A percentile compares a stretch with the other conserved stretches of the same genome.
Conservation (phyloP, 2,329 filamentous ascomycete genomes). For the Teratosphaeria zuluensis region DNA sequence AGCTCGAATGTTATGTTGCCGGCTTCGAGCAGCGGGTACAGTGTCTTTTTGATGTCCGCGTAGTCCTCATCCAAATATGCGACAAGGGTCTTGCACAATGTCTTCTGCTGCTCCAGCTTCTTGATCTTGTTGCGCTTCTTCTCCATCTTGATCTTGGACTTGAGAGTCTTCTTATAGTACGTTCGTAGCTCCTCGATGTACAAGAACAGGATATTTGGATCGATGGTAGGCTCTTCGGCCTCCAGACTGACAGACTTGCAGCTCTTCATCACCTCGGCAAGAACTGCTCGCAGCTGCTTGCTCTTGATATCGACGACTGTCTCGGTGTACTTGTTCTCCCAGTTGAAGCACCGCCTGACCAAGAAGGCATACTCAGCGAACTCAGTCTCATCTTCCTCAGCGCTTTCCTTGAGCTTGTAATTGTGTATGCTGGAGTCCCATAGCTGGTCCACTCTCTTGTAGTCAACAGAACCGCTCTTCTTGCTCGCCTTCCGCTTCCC, state of each 20-base stretch:
- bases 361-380: slow-evolving; percentile 78
- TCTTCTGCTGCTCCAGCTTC: slow-evolving; percentile 47
- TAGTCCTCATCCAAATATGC: slow-evolving; percentile 78
- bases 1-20: slow-evolving; percentile 83
- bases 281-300: slow-evolving; percentile 61
- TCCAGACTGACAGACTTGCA: slow-evolving; percentile 72
- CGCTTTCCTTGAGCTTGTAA: slow-evolving; percentile 59
- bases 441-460: slow-evolving; percentile 57
- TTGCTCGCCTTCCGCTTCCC: slow-evolving; percentile 16
- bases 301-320: slow-evolving; percentile 78
- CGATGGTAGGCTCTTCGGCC: slow-evolving; percentile 61
- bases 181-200: slow-evolving; percentile 69
- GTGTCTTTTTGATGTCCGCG: slow-evolving; percentile 63
- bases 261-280: slow-evolving; percentile 62
- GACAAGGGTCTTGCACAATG: slow-evolving; percentile 62
- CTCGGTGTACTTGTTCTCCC: slow-evolving; percentile 69
- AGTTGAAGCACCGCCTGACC: slow-evolving; percentile 72
- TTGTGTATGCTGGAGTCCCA: slow-evolving; percentile 51
- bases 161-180: slow-evolving; percentile 53
- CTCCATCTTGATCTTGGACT: slow-evolving; percentile 46
- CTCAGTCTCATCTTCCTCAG: slow-evolving; percentile 54
- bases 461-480: slow-evolving; percentile 46
- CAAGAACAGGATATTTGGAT: slow-evolving; percentile 41
- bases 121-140: slow-evolving; percentile 54
- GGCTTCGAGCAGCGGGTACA: slow-evolving; percentile 70